Base-by-base conservation (phyloP, 2,329 filamentous ascomycete genomes). In the Aureobasidium sp. region DNA sequence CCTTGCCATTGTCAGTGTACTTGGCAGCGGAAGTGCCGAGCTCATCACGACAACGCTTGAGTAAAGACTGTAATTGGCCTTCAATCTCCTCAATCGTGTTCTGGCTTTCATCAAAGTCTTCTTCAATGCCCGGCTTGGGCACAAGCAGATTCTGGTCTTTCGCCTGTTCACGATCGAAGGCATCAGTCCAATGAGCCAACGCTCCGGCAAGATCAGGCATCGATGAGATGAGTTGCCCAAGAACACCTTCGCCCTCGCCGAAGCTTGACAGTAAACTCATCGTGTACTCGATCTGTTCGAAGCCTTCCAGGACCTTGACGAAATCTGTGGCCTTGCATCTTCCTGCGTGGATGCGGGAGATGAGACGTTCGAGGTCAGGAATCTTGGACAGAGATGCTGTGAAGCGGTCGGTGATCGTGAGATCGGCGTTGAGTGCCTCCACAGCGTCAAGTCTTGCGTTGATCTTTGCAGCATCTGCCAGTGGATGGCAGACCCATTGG, bases 231-330 rank as follows among this genome's bases (percentile, higher is more conserved):
- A 99, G 83, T 59, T 91, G 87, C 62, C 91, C 89, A 45, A 99
- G 88, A 2, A 97, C 82, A 2, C 91, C 89, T 55, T 91, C 87
- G 2, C 88, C 89, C n/a, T 87, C 84, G 59, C 87, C 85, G 68
- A 89, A 89, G 9, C 87, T 82, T 51, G 83, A 81, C 1, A 97
- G 82, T 25, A 97, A 81, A 57, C 85, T 84, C 82, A 96, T 90
- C 0, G 92, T 96, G 73, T 96, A 94, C 65, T 97, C 91, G 49
- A 99, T 97, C 75, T 97, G 93, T 77, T 97, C 94, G 68, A 97
- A 99, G 0, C 94, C 94, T 73, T 97, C 92, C 0, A 99, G 80
- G 0, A 97, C 93, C 52, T 87, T 89, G 49, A 97, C 86, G 73
- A 99, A 99, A 72, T 99, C 94, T 62, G 94, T 89, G 0, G 91